A percentile compares a stretch with the other conserved stretches of the same genome.
Evolutionary conservation across 306 rosid species (phyloP).

Genomic region (Rosa chinensis): DNA sequence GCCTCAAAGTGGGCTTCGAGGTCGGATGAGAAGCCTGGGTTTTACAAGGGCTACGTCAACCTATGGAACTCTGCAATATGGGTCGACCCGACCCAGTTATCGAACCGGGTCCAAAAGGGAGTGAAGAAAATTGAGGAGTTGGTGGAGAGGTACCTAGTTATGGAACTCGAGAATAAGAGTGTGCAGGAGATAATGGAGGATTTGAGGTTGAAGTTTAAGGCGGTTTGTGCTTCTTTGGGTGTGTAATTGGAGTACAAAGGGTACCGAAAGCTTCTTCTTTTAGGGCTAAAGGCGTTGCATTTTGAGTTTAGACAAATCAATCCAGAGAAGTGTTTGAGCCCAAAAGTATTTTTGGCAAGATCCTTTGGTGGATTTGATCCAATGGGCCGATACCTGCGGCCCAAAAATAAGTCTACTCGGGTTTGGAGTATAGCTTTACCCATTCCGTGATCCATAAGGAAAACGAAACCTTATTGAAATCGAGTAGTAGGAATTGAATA

Average conservation of each 20-base stretch:
- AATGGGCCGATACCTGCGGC: too few species aligned
- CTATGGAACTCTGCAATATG: slow-evolving; percentile 53
- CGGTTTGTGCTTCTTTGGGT: slow-evolving; percentile 58
- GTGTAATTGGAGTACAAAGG: slow-evolving; percentile 66
- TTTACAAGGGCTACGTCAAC: slow-evolving; percentile 66
- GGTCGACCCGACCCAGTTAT: slow-evolving; percentile 49
- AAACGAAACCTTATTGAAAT: too few species aligned
- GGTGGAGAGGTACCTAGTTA: slow-evolving; percentile 54
- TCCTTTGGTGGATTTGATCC: too few species aligned
- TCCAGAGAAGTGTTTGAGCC: too few species aligned
- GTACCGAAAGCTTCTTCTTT: slow-evolving; percentile 39
- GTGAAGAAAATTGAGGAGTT: slow-evolving; percentile 67
- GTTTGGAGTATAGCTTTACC: too few species aligned
- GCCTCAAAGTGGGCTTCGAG: slow-evolving; percentile 77
- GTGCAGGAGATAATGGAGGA: slow-evolving; percentile 66
- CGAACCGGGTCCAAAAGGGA: slow-evolving; percentile 44
- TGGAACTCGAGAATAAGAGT: slow-evolving; percentile 61
- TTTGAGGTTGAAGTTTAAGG: slow-evolving; percentile 72
- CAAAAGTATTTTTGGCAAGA: too few species aligned
- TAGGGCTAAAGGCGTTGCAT: slow-evolving; percentile 33
- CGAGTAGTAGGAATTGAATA: too few species aligned
- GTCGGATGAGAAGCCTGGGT: slow-evolving; percentile 68
- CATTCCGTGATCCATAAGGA: too few species aligned
- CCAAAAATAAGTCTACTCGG: too few species aligned
- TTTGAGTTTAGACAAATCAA: too few species aligned